Evolutionary conservation across 106 monocot species (phyloP), one percentile per base, ranked within the genome.

Genomic region (Allium cepa): DNA sequence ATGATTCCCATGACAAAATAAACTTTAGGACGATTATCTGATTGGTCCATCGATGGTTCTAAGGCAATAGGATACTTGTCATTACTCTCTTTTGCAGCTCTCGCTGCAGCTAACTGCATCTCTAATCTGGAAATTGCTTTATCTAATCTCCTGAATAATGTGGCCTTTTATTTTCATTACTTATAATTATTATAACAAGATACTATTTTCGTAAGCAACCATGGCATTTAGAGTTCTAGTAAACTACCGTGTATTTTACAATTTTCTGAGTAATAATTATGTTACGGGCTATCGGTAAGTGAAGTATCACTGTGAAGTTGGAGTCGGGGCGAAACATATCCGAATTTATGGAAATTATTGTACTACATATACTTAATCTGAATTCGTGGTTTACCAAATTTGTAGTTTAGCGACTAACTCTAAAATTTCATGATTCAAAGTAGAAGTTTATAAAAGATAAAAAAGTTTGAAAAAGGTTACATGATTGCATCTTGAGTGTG

Each of bases 1-100:
- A 89, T 94, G 8, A 94, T 87, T 60, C 93, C 93, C 17, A 94
- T 66, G 63, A 94, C 93, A 89, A 94, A 89, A 36, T 90, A 71
- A 69, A 74, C 84, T 71, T 82, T 90, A 58, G 46, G 73, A 60
- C 69, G 74, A 50, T 53, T 62, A 46, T 28, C 66, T 3, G 74
- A 62, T 73, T 78, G 77, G 45, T 64, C 9, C 17, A 63, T 74
- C 22, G 65, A 55, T 14, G 70, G 22, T 46, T 60, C 72, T 17
- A 77, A 81, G 56, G 79, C 77, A 49, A 78, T 59, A 49, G 89
- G 89, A 49, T 79, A 81, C 14, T 85, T 81, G 51, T 76, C 78
- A 13, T 78, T 53, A 62, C 76, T 86, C 47, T 82, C 89, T 56
- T 94, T 85, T 48, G 82, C 51, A 16, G 89, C 86, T 66, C 76